A percentile compares a stretch with the other conserved stretches of the same genome.
Conservation (phyloP, 2,329 filamentous ascomycete species). For the Pyrenochaeta sp. region DNA sequence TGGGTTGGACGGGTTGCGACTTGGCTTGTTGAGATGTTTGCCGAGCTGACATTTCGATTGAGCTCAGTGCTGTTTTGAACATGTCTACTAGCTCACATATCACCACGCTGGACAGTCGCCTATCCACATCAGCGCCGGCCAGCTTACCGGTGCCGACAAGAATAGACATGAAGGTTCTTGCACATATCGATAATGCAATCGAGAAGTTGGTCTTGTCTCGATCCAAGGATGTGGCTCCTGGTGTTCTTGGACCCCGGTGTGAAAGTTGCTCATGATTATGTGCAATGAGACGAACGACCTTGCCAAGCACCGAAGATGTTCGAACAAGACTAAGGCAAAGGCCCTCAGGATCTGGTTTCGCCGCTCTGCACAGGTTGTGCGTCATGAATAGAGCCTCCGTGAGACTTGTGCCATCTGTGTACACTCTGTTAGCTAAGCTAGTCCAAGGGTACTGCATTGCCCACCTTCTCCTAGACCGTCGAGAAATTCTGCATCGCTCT, state of each 20-base stretch:
- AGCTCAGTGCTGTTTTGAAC: constrained; percentile 47
- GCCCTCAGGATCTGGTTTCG: constrained; percentile 17
- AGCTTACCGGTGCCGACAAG: constrained; percentile 41
- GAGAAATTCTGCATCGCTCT: constrained; percentile 38
- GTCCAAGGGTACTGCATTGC: background rate
- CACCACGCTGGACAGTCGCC: constrained; percentile 28
- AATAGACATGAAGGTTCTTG: constrained; percentile 43
- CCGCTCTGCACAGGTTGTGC: constrained; percentile 38
- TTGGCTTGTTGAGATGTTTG: constrained; percentile 20
- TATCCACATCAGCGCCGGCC: constrained; percentile 14
- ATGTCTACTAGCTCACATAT: constrained; percentile 47
- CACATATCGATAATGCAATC: constrained; percentile 36
- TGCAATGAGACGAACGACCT: constrained; percentile 31
- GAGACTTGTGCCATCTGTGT: constrained; percentile 30
- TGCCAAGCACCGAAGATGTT: constrained; percentile 32
- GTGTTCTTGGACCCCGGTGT: constrained; percentile 13
- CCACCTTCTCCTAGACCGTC: constrained; percentile 35
- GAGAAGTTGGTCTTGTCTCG: constrained; percentile 39
- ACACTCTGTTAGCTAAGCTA: background rate
- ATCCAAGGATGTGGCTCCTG: constrained; percentile 20
- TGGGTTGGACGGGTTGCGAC: constrained; percentile 2
- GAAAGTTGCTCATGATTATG: constrained; percentile 29
- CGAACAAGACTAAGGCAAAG: constrained; percentile 39
- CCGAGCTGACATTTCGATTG: constrained; percentile 39
- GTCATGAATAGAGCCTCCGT: constrained; percentile 38